phyloP scores from a whole-genome alignment of 2,329 filamentous ascomycete species.

The Scolecobasidium constrictum region DNA sequence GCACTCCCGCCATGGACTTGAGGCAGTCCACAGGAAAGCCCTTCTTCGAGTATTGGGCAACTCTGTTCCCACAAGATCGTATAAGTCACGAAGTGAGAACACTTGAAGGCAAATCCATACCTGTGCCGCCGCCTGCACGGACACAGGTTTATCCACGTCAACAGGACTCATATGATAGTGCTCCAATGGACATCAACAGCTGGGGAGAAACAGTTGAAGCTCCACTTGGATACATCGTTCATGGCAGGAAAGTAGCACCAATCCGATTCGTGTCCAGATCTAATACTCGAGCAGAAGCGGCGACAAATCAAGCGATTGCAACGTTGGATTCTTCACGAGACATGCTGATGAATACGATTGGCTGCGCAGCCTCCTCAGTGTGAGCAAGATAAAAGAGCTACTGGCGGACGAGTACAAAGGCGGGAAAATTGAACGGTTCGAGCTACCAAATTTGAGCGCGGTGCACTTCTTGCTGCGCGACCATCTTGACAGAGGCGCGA shows the following conservation, averaged over 20 bases:
- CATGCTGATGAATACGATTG: conserved; percentile 19
- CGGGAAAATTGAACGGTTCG: conserved; percentile 13
- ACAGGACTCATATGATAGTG: conserved; percentile 4
- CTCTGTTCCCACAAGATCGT: conserved; percentile 16
- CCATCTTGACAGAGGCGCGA: conserved; percentile 7
- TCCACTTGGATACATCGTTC: conserved; percentile 7
- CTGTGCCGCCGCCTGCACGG: neutral
- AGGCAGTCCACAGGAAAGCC: conserved; percentile 20
- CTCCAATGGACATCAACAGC: neutral
- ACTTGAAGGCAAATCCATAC: neutral
- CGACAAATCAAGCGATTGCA: conserved; percentile 2
- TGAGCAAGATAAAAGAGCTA: conserved; percentile 15
- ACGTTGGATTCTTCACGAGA: conserved; percentile 13
- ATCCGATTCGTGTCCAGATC: neutral
- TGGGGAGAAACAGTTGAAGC: neutral
- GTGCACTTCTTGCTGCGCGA: conserved; percentile 9
- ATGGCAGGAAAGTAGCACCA: neutral
- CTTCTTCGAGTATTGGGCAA: conserved; percentile 20
- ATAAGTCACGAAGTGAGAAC: conserved; percentile 11
- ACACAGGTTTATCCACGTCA: conserved; percentile 3
- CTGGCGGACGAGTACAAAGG: conserved; percentile 15
- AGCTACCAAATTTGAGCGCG: conserved; percentile 6
- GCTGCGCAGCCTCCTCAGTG: conserved; percentile 15
- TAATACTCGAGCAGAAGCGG: neutral
- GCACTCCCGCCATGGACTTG: conserved; percentile 16